phyloP scores from a whole-genome alignment of 164 flowering plant species.

The Paratinospora sagittata region DNA sequence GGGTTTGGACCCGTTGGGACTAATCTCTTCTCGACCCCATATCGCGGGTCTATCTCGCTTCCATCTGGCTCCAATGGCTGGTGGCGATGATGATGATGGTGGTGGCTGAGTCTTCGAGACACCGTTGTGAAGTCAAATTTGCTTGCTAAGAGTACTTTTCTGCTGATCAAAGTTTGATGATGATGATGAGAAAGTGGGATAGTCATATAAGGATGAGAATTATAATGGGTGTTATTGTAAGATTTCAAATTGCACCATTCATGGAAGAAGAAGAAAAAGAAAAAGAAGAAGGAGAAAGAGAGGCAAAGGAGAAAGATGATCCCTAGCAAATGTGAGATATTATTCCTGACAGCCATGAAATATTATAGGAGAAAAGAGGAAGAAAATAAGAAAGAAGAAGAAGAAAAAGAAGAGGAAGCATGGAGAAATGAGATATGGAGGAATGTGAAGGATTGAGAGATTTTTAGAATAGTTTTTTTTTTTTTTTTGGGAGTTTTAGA shows the following conservation, averaged over 20 bases:
- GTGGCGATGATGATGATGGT: slow-evolving; percentile 10
- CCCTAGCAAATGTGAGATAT: neutral
- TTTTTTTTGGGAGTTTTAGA: neutral
- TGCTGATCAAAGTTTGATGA: slow-evolving; percentile 7
- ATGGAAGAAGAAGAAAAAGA: slow-evolving; percentile 18
- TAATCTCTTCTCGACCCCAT: slow-evolving; percentile 44
- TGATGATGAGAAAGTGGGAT: slow-evolving; percentile 2
- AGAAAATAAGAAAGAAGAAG: slow-evolving; percentile 16
- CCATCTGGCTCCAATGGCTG: slow-evolving; percentile 10
- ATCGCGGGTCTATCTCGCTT: slow-evolving; percentile 41
- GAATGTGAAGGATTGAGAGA: slow-evolving; percentile 8
- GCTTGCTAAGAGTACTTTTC: slow-evolving; percentile 22
- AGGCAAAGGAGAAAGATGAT: neutral
- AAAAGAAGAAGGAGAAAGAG: slow-evolving; percentile 3
- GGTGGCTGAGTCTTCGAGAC: slow-evolving; percentile 20
- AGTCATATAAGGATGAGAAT: neutral
- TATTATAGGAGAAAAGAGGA: slow-evolving; percentile 17
- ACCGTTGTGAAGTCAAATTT: slow-evolving; percentile 34
- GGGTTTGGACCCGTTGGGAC: slow-evolving; percentile 75
- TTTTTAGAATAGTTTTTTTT: neutral
- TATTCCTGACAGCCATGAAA: neutral
- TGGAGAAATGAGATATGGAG: neutral
- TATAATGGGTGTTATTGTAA: neutral
- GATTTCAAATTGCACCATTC: slow-evolving; percentile 12
- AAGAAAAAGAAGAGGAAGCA: slow-evolving; percentile 5